A percentile compares a stretch with the other conserved stretches of the same genome.
Evolutionary conservation across 768 basidiomycete species (phyloP).

Genomic region (Calocera cornea): DNA sequence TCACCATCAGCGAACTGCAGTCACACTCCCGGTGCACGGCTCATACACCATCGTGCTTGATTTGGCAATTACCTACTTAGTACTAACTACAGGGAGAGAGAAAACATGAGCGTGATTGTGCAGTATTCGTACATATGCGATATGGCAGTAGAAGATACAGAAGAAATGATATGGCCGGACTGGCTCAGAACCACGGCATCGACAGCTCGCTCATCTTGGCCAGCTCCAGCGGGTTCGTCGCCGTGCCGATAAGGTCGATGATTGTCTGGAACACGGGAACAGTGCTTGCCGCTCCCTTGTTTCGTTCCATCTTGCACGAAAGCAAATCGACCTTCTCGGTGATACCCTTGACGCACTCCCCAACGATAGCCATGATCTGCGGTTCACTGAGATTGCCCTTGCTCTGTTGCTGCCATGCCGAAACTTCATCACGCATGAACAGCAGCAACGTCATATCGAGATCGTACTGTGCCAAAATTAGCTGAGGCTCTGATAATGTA

Average conservation of each 20-base stretch:
- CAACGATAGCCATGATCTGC: constrained; percentile 40
- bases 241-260: constrained; percentile 66
- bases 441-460: constrained; percentile 84
- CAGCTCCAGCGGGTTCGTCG: constrained; percentile 74
- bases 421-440: constrained; percentile 86
- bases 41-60: neutral
- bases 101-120: neutral
- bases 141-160: neutral
- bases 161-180: neutral
- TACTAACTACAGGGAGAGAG: neutral
- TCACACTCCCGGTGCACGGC: neutral
- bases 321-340: constrained; percentile 70
- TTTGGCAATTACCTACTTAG: neutral
- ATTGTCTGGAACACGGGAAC: constrained; percentile 60
- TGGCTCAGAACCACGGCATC: constrained; percentile 64
- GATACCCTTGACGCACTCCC: constrained; percentile 50
- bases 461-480: constrained; percentile 47
- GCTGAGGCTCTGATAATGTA: constrained; percentile 7
- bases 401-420: constrained; percentile 50
- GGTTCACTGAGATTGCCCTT: constrained; percentile 45
- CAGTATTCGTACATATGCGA: constrained; percentile 3
- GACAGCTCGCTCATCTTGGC: constrained; percentile 77
- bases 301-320: constrained; percentile 76
- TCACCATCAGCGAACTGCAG: too few relatives aligned
- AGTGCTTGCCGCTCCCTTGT: constrained; percentile 38